Evolutionary conservation across 2,329 filamentous ascomycete genomes (phyloP).

Genomic region (Lasiodiplodia sp.): DNA sequence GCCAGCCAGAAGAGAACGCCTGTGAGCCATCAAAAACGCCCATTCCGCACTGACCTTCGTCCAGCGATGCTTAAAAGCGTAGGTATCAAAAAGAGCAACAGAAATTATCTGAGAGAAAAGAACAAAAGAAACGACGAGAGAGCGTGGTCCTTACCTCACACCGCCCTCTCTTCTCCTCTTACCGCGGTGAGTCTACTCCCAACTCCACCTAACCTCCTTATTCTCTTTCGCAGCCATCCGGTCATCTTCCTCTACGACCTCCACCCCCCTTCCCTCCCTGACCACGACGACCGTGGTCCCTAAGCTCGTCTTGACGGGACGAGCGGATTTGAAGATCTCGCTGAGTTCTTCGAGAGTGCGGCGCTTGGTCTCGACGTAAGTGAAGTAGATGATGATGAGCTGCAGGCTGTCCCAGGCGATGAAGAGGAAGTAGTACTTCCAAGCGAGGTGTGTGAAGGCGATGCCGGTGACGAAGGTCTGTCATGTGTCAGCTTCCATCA

Average conservation of each 20-base stretch:
- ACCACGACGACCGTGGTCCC: slow-evolving; percentile 35
- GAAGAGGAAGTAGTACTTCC: slow-evolving; percentile 52
- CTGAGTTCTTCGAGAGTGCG: slow-evolving; percentile 56
- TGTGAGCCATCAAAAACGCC: background rate
- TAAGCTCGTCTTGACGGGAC: slow-evolving; percentile 49
- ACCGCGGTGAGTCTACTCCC: background rate
- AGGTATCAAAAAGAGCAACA: background rate
- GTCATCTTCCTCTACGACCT: background rate
- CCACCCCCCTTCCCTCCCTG: slow-evolving; percentile 11
- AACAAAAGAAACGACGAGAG: background rate
- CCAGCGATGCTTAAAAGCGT: background rate
- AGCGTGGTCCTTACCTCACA: background rate
- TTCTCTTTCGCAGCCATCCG: background rate
- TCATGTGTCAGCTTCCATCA: background rate
- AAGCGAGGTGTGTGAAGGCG: slow-evolving; percentile 46
- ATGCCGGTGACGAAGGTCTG: slow-evolving; percentile 53
- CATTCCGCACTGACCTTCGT: background rate
- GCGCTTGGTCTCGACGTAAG: slow-evolving; percentile 48
- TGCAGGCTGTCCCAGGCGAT: slow-evolving; percentile 53
- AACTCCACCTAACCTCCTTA: slow-evolving; percentile 17
- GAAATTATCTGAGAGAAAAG: background rate
- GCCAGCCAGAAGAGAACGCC: background rate
- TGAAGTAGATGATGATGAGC: slow-evolving; percentile 47
- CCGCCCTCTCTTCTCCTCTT: background rate
- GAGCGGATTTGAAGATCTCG: slow-evolving; percentile 50